phyloP scores from a whole-genome alignment of 2,329 filamentous ascomycete species.

The Periconia sp. region DNA sequence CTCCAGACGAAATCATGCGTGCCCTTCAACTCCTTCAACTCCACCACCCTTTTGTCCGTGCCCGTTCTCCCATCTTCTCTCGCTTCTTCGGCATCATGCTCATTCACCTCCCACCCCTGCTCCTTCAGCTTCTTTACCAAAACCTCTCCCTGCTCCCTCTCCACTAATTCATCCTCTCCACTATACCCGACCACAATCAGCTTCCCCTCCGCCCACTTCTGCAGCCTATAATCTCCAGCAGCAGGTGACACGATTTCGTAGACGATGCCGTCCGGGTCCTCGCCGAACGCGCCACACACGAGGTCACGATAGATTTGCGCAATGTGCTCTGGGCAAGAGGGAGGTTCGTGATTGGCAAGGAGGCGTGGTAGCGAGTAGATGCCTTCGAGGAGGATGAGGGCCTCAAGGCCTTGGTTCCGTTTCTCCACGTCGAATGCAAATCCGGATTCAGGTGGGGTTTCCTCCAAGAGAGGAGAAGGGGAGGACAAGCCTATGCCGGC shows the following conservation, averaged over 20 bases:
- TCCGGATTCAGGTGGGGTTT: no score
- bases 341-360: constrained; percentile 46
- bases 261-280: constrained; percentile 26
- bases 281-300: constrained; percentile 63
- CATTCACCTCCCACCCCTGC: constrained; percentile 42
- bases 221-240: constrained; percentile 43
- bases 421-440: neutral
- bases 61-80: no score
- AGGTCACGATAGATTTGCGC: constrained; percentile 61
- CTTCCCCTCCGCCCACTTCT: constrained; percentile 43
- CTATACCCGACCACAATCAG: constrained; percentile 50
- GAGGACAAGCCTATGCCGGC: constrained; percentile 15
- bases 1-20: constrained; percentile 67
- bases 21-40: constrained; percentile 54
- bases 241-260: constrained; percentile 55
- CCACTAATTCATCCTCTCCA: constrained; percentile 52
- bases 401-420: constrained; percentile 43
- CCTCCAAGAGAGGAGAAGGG: neutral
- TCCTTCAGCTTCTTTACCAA: constrained; percentile 56
- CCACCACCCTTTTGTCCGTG: constrained; percentile 32
- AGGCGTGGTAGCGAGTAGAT: constrained; percentile 67
- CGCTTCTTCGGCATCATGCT: constrained; percentile 26
- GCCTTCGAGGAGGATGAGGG: constrained; percentile 64
- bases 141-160: constrained; percentile 58
- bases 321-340: constrained; percentile 18